A percentile compares a stretch with the other conserved stretches of the same genome.
Conservation (phyloP, 2,329 filamentous ascomycete species). For the Cercospora janseana region DNA sequence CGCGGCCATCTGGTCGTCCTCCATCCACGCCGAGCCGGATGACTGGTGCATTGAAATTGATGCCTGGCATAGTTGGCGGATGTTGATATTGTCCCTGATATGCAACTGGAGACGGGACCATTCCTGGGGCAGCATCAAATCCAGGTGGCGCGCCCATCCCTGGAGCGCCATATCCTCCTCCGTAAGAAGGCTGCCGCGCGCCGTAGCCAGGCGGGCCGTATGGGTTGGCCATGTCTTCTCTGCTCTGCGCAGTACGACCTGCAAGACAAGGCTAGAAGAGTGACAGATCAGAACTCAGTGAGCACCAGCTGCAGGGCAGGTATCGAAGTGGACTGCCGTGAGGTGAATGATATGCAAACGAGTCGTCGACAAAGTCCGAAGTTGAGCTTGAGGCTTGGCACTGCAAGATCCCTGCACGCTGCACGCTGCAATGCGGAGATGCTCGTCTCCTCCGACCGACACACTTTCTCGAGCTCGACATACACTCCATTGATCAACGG, state of each 20-base stretch:
- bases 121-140: conserved; percentile 72
- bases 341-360: too few species aligned
- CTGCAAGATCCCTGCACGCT: conserved; percentile 2
- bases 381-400: conserved; percentile 7
- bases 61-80: conserved; percentile 88
- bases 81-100: conserved; percentile 83
- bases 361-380: not conserved
- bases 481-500: not conserved
- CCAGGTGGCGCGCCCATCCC: conserved; percentile 77
- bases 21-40: conserved; percentile 83
- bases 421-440: not conserved
- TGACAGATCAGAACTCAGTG: not conserved
- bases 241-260: not conserved
- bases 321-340: too few species aligned
- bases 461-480: not conserved
- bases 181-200: conserved; percentile 57
- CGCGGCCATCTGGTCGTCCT: conserved; percentile 56
- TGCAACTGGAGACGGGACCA: conserved; percentile 72
- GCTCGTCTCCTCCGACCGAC: conserved; percentile 1
- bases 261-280: too few species aligned
- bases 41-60: conserved; percentile 96
- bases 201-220: conserved; percentile 60
- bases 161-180: conserved; percentile 45
- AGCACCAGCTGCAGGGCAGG: not conserved
- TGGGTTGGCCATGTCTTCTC: conserved; percentile 37